These are phyloP conservation scores for Annona squamosa DNA, from an alignment of 164 flowering plant genomes.

Conservation along the genomic window DNA sequence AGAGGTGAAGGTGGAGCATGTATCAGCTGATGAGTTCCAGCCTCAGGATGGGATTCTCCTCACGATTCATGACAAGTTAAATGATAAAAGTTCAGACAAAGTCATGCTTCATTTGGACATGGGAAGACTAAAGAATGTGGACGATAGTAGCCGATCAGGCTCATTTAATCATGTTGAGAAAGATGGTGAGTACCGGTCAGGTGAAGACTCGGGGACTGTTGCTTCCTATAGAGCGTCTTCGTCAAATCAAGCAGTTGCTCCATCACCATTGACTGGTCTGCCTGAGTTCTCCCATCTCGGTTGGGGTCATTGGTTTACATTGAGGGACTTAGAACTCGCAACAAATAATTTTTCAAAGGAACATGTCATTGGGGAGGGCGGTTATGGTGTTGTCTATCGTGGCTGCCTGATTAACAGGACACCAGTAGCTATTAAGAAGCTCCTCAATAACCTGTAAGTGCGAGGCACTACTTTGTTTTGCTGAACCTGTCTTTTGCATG, in stretches of 20 bases:
- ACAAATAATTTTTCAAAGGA: slow-evolving; percentile 71
- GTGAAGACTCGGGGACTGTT: slow-evolving; percentile 35
- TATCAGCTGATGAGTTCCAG: slow-evolving; percentile 27
- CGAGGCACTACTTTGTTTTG: background rate
- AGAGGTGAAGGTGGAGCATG: slow-evolving; percentile 64
- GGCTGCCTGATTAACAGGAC: slow-evolving; percentile 72
- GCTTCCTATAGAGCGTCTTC: slow-evolving; percentile 30
- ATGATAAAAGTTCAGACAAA: slow-evolving; percentile 53
- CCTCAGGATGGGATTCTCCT: slow-evolving; percentile 31
- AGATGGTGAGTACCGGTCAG: slow-evolving; percentile 47
- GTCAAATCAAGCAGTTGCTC: slow-evolving; percentile 39
- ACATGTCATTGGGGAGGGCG: slow-evolving; percentile 81
- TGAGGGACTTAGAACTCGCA: slow-evolving; percentile 76
- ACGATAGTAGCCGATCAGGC: slow-evolving; percentile 49
- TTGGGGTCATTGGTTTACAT: slow-evolving; percentile 96
- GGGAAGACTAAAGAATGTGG: slow-evolving; percentile 35
- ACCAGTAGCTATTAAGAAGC: slow-evolving; percentile 82
- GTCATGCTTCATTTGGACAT: slow-evolving; percentile 31
- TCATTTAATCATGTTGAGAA: slow-evolving; percentile 56
- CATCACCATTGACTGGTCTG: slow-evolving; percentile 68
- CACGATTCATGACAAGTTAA: slow-evolving; percentile 38
- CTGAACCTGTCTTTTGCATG: background rate
- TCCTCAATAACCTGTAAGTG: slow-evolving; percentile 77
- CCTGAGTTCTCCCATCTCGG: slow-evolving; percentile 89
- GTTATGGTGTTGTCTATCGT: slow-evolving; percentile 80